Percentiles rank a stretch among this genome's conserved stretches.
Conservation (phyloP, 2,329 filamentous ascomycete species). For the Ceratocystis eucalypticola region DNA sequence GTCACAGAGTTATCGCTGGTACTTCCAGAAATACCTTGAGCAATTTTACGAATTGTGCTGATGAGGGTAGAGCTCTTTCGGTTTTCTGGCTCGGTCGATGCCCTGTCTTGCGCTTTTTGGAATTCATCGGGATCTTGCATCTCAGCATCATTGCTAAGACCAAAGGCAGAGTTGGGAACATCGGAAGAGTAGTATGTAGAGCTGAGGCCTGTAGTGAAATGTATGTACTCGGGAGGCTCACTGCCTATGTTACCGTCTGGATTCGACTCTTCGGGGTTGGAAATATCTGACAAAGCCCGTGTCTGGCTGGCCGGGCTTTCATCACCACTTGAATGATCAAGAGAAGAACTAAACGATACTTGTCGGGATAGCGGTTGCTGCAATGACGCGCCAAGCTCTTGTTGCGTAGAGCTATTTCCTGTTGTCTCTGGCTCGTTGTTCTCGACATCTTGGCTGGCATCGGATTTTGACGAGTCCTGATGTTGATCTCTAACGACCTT, state of each 20-base stretch:
- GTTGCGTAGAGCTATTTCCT: not conserved
- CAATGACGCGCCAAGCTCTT: not conserved
- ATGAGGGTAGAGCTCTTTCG: conserved; percentile 10
- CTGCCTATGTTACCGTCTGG: not conserved
- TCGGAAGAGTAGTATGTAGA: conserved; percentile 18
- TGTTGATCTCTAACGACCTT: not conserved
- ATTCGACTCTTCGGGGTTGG: not conserved
- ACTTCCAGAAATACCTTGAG: conserved; percentile 12
- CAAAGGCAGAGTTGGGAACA: conserved; percentile 19
- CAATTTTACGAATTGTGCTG: conserved; percentile 11
- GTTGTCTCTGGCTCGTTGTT: not conserved
- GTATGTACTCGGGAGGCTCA: conserved; percentile 11
- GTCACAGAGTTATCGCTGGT: conserved; percentile 3
- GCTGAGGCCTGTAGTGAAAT: conserved; percentile 9
- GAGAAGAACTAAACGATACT: not conserved
- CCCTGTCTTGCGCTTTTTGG: conserved; percentile 7
- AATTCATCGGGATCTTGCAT: conserved; percentile 12
- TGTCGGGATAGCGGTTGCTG: not conserved
- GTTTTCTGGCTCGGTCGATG: conserved; percentile 1
- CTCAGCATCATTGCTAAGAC: conserved; percentile 10
- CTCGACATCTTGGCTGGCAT: not conserved
- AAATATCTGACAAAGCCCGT: not conserved
- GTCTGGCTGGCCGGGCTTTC: not conserved
- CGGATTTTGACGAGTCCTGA: not conserved
- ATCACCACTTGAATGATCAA: not conserved